Conservation (phyloP, 1,284 basidiomycete genomes). For the Cutaneotrichosporon daszewskae region DNA sequence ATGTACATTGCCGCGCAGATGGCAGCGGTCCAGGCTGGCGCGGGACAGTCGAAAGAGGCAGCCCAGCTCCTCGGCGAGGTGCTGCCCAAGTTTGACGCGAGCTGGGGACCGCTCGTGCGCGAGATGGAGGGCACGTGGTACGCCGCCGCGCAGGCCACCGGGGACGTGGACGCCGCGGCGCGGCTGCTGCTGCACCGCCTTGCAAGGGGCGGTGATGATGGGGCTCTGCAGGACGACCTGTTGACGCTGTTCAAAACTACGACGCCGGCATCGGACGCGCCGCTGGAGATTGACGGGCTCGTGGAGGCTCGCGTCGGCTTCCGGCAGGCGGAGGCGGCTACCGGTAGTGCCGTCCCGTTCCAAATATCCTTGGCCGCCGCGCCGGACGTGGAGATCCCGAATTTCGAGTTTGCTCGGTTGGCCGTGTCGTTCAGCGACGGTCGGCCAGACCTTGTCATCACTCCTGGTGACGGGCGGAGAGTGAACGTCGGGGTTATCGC, state of each 20-base stretch:
- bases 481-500: constrained; percentile 5
- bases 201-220: constrained; percentile 42
- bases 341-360: constrained; percentile 62
- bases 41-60: constrained; percentile 68
- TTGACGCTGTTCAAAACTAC: constrained; percentile 66
- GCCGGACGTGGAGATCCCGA: constrained; percentile 23
- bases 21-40: constrained; percentile 63
- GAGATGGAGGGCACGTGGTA: background rate
- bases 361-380: constrained; percentile 56
- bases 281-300: constrained; percentile 57
- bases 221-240: constrained; percentile 53
- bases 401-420: constrained; percentile 33
- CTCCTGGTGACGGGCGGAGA: constrained; percentile 1
- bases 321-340: constrained; percentile 59
- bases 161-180: constrained; percentile 67
- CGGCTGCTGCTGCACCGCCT: constrained; percentile 70
- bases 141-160: constrained; percentile 65
- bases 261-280: constrained; percentile 55
- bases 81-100: constrained; percentile 69
- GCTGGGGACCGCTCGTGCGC: background rate
- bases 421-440: constrained; percentile 38
- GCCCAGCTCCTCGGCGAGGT: constrained; percentile 83
- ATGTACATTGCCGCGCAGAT: constrained; percentile 83
- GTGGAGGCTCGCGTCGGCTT: constrained; percentile 62
- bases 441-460: constrained; percentile 26